These are phyloP conservation scores for Neonectria magnoliae DNA, from an alignment of 2,329 filamentous ascomycete species.

Conservation along the genomic window DNA sequence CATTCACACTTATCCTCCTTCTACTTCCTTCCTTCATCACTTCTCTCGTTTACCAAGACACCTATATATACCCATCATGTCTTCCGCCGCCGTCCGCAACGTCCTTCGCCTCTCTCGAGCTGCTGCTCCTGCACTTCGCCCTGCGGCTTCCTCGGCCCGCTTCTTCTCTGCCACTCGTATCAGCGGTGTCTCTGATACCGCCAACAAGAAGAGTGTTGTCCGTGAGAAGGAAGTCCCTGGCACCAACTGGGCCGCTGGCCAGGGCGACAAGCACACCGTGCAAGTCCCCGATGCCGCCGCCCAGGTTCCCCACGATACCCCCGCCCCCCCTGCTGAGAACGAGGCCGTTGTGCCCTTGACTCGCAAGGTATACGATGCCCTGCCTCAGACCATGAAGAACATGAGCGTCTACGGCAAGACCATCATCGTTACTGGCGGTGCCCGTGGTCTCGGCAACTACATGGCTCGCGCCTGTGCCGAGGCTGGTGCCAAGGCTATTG, in stretches of 20 bases:
- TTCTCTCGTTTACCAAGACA: slow-evolving; percentile 28
- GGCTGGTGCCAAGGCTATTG: slow-evolving; percentile 76
- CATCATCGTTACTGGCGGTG: slow-evolving; percentile 78
- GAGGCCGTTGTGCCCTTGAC: slow-evolving; percentile 62
- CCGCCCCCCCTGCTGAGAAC: slow-evolving; percentile 53
- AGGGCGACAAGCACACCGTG: slow-evolving; percentile 67
- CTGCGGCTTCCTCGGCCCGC: slow-evolving; percentile 41
- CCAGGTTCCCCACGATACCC: slow-evolving; percentile 55
- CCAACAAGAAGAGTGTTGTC: slow-evolving; percentile 62
- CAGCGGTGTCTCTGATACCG: slow-evolving; percentile 50
- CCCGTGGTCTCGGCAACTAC: slow-evolving; percentile 80
- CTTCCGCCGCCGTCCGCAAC: slow-evolving; percentile 48
- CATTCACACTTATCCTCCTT: slow-evolving; percentile 6
- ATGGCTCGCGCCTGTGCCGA: slow-evolving; percentile 83
- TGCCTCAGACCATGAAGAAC: slow-evolving; percentile 74
- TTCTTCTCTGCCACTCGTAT: slow-evolving; percentile 47
- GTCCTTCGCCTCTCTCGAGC: slow-evolving; percentile 47
- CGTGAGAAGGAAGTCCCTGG: slow-evolving; percentile 67
- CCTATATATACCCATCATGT: slow-evolving; percentile 44
- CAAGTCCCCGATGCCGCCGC: slow-evolving; percentile 58
- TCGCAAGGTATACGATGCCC: slow-evolving; percentile 61
- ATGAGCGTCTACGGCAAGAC: slow-evolving; percentile 77
- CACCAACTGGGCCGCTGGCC: slow-evolving; percentile 59
- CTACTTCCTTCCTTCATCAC: slow-evolving; percentile 6
- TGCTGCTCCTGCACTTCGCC: slow-evolving; percentile 41